Conservation (phyloP, 495 filamentous ascomycete species). For the Xylaria intraflava region DNA sequence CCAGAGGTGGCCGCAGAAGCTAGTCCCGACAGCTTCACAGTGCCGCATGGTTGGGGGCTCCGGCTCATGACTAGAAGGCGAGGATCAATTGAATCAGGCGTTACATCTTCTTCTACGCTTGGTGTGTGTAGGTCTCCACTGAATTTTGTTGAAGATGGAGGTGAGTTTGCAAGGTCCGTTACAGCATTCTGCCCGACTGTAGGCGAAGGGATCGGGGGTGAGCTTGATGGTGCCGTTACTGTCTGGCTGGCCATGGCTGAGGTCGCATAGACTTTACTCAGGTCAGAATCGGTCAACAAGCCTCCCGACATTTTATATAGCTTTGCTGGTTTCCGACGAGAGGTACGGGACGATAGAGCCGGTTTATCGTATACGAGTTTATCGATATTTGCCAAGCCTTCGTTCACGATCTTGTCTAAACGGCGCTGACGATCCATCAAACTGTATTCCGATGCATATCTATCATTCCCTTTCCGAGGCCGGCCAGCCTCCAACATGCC, state of each 20-base stretch:
- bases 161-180: not conserved
- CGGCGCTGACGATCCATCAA: not conserved
- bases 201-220: too few relatives aligned
- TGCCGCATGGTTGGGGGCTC: not conserved
- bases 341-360: not conserved
- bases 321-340: not conserved
- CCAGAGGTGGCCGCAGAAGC: not conserved
- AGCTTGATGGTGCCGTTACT: too few relatives aligned
- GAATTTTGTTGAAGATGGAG: not conserved
- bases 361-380: slow-evolving; percentile 4
- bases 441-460: not conserved
- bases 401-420: slow-evolving; percentile 9
- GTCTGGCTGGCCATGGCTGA: not conserved
- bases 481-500: not conserved
- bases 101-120: not conserved
- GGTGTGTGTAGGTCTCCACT: not conserved
- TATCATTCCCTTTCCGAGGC: too few relatives aligned
- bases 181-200: too few relatives aligned
- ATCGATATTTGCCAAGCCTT: slow-evolving; percentile 1
- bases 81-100: not conserved
- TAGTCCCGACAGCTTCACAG: not conserved
- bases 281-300: not conserved
- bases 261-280: not conserved
- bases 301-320: slow-evolving; percentile 1
- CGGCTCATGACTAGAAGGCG: not conserved